Evolutionary conservation across 148 eudicot genomes (phyloP).

Genomic region (Gaultheria prostrata): DNA sequence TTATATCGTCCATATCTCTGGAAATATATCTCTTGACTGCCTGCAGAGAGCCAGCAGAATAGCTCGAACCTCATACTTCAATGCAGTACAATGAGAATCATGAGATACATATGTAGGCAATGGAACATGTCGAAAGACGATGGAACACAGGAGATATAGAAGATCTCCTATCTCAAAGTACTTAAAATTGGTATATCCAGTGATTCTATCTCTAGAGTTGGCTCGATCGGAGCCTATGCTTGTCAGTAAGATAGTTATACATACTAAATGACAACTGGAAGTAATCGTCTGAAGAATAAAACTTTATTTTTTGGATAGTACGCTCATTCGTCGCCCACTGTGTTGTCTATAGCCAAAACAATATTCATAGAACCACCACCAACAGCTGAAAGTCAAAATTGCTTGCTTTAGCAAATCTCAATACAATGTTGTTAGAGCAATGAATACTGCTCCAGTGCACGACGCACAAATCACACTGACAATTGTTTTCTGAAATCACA

Average conservation of each 20-base stretch:
- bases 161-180: not conserved
- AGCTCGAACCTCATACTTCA: not conserved
- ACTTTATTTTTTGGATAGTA: not conserved
- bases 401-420: not conserved
- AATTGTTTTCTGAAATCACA: too few species aligned
- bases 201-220: not conserved
- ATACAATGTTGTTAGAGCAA: not conserved
- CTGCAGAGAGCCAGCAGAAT: slow-evolving; percentile 35
- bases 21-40: slow-evolving; percentile 61
- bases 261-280: not conserved
- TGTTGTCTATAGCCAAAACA: not conserved
- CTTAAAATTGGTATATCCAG: not conserved
- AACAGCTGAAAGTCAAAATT: not conserved
- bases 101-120: not conserved
- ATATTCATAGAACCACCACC: not conserved
- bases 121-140: not conserved
- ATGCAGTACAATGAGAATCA: not conserved
- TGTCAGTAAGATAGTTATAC: not conserved
- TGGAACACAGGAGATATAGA: not conserved
- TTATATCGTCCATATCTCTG: slow-evolving; percentile 65
- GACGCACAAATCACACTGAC: not conserved
- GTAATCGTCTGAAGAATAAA: not conserved
- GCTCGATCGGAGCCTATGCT: not conserved
- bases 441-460: not conserved
- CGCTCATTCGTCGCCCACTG: not conserved